These are phyloP conservation scores for Hippophae gyantsensis DNA, from an alignment of 306 rosid species.

Conservation along the genomic window DNA sequence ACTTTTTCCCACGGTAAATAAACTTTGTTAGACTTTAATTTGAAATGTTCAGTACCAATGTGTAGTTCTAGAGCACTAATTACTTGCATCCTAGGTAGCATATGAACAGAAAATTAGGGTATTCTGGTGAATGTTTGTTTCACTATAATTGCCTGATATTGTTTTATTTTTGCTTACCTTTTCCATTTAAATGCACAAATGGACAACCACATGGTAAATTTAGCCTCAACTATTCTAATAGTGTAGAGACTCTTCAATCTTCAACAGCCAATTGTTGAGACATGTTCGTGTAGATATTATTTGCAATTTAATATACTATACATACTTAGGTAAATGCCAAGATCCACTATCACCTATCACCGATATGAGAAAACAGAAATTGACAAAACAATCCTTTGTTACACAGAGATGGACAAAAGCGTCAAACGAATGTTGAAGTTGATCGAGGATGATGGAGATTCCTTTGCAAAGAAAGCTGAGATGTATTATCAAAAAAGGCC, in stretches of 20 bases:
- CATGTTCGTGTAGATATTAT: slow-evolving; percentile 17
- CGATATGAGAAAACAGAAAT: slow-evolving; percentile 34
- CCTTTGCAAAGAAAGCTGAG: slow-evolving; percentile 88
- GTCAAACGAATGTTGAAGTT: slow-evolving; percentile 88
- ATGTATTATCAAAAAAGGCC: slow-evolving; percentile 98
- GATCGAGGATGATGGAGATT: slow-evolving; percentile 90
- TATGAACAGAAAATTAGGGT: no score
- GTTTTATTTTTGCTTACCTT: not conserved
- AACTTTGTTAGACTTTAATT: no score
- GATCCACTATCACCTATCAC: slow-evolving; percentile 17
- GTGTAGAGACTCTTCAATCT: slow-evolving; percentile 19
- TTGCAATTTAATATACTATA: slow-evolving; percentile 10
- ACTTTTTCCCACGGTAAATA: no score
- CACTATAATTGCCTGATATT: no score
- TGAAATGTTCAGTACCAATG: no score
- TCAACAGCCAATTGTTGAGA: slow-evolving; percentile 23
- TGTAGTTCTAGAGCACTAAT: no score
- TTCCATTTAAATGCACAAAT: slow-evolving; percentile 22
- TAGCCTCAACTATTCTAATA: slow-evolving; percentile 14
- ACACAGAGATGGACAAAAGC: slow-evolving; percentile 88
- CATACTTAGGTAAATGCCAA: slow-evolving; percentile 2
- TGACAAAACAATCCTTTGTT: slow-evolving; percentile 33
- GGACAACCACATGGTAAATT: slow-evolving; percentile 16
- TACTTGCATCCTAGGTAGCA: no score
- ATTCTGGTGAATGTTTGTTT: no score